Percentiles rank a stretch among this genome's conserved stretches.
Conservation (phyloP, 2,329 filamentous ascomycete genomes). For the Cladophialophora bantiana region DNA sequence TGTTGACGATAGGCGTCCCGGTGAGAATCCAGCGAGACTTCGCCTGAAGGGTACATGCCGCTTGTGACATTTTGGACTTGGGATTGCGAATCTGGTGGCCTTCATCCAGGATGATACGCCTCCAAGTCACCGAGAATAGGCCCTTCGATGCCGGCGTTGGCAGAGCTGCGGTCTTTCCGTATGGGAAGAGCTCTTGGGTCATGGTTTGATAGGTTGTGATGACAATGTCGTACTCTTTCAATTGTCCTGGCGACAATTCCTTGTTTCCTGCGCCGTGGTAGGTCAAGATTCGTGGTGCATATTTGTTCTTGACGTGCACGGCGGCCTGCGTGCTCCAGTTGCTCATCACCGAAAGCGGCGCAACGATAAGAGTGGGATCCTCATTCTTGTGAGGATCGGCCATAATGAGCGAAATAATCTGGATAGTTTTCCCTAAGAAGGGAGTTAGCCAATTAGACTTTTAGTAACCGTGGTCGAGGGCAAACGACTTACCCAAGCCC, state of each 20-base stretch:
- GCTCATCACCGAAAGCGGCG: slow-evolving; percentile 85
- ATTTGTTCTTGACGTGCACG: slow-evolving; percentile 71
- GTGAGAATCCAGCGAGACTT: slow-evolving; percentile 80
- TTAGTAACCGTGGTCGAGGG: background rate
- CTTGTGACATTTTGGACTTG: slow-evolving; percentile 72
- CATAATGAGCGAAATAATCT: slow-evolving; percentile 81
- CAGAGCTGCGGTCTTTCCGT: slow-evolving; percentile 54
- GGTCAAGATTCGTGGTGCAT: slow-evolving; percentile 70
- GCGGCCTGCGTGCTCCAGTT: slow-evolving; percentile 86
- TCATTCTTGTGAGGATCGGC: slow-evolving; percentile 52
- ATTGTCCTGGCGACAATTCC: slow-evolving; percentile 60
- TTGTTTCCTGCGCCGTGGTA: slow-evolving; percentile 74
- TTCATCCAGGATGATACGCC: slow-evolving; percentile 81
- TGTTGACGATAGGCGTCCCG: slow-evolving; percentile 84
- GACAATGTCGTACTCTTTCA: slow-evolving; percentile 74
- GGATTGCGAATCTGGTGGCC: slow-evolving; percentile 83
- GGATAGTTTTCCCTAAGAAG: slow-evolving; percentile 65
- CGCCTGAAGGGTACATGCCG: slow-evolving; percentile 71
- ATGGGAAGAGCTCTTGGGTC: slow-evolving; percentile 66
- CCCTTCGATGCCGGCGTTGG: slow-evolving; percentile 54
- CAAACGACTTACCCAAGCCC: slow-evolving; percentile 76
- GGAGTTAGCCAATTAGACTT: slow-evolving; percentile 1
- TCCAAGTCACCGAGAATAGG: slow-evolving; percentile 73
- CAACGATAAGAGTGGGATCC: slow-evolving; percentile 73
- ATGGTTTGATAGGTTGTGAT: slow-evolving; percentile 86